Conservation (phyloP, 2,329 filamentous ascomycete species). For the Nothomitra cinnamomea region DNA sequence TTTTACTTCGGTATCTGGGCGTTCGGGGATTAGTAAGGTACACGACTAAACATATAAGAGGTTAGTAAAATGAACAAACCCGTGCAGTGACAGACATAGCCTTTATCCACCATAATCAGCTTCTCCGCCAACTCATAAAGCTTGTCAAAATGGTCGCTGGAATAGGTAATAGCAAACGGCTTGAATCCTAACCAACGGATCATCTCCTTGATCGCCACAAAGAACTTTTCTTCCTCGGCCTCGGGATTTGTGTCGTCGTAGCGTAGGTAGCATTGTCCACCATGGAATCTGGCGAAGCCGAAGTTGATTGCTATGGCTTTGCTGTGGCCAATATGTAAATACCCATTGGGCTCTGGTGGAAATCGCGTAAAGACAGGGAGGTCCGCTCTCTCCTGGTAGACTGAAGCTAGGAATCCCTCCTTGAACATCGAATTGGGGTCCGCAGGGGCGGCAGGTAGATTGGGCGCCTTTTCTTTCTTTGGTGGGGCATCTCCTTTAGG, state of each 20-base stretch:
- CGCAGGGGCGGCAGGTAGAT: slow-evolving; percentile 15
- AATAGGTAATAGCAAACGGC: slow-evolving; percentile 65
- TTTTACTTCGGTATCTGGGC: slow-evolving; percentile 58
- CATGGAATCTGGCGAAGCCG: slow-evolving; percentile 74
- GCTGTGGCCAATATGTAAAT: slow-evolving; percentile 80
- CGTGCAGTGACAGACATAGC: slow-evolving; percentile 75
- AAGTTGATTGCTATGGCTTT: slow-evolving; percentile 97
- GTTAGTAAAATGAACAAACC: slow-evolving; percentile 21
- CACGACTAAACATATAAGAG: not conserved
- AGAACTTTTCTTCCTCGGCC: slow-evolving; percentile 80
- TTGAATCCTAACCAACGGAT: slow-evolving; percentile 75
- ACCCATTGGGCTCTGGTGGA: slow-evolving; percentile 82
- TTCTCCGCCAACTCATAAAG: slow-evolving; percentile 82
- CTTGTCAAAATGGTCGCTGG: slow-evolving; percentile 75
- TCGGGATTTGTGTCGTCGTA: slow-evolving; percentile 95
- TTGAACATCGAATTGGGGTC: slow-evolving; percentile 57
- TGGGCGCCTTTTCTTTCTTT: slow-evolving; percentile 16
- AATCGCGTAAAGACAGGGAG: slow-evolving; percentile 49
- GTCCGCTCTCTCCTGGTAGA: slow-evolving; percentile 43
- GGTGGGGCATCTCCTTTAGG: slow-evolving; percentile 11
- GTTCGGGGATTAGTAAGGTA: not conserved
- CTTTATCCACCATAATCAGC: slow-evolving; percentile 51
- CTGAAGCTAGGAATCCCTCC: slow-evolving; percentile 55
- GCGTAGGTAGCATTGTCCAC: slow-evolving; percentile 58
- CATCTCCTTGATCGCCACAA: slow-evolving; percentile 76